A percentile compares a stretch with the other conserved stretches of the same genome.
These are phyloP conservation scores for Aureobasidium melanogenum DNA, from an alignment of 2,329 filamentous ascomycete species.

Conservation along the genomic window DNA sequence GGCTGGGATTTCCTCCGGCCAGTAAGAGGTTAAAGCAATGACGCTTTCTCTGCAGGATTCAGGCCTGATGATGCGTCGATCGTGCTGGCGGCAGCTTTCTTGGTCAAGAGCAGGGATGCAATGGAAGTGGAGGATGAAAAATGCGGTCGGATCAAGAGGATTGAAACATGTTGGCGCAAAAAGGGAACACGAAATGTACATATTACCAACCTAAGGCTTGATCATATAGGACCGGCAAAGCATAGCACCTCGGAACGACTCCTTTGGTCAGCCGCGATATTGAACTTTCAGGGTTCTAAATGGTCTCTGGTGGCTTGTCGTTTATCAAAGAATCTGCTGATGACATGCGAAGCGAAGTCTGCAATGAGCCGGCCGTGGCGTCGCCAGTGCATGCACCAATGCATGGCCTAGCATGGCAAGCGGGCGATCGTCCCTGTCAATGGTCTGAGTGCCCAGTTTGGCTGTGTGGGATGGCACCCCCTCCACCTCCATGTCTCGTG, in stretches of 20 bases:
- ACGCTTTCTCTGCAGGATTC: background rate
- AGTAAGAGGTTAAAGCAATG: constrained; percentile 4
- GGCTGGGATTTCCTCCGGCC: background rate
- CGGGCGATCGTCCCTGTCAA: constrained; percentile 8
- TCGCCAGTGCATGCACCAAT: background rate
- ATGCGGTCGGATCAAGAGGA: constrained; percentile 2
- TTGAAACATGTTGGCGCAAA: constrained; percentile 1
- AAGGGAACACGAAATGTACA: background rate
- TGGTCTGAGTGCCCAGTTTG: background rate
- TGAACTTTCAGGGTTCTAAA: background rate
- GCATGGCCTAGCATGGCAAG: background rate
- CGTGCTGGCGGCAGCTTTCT: background rate
- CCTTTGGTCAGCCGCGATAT: background rate
- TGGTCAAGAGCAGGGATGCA: background rate
- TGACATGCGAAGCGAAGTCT: constrained; percentile 2
- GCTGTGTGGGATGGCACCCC: background rate
- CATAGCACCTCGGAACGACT: background rate
- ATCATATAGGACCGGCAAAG: background rate
- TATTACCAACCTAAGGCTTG: background rate
- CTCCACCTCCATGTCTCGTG: background rate
- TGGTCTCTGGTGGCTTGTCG: background rate
- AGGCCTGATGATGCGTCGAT: background rate
- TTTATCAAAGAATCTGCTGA: background rate
- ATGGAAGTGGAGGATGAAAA: background rate
- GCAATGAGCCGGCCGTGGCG: constrained; percentile 1